These are phyloP conservation scores for Globisporangium nagaii DNA, from an alignment of 352 stramenopile species.

Conservation along the genomic window DNA sequence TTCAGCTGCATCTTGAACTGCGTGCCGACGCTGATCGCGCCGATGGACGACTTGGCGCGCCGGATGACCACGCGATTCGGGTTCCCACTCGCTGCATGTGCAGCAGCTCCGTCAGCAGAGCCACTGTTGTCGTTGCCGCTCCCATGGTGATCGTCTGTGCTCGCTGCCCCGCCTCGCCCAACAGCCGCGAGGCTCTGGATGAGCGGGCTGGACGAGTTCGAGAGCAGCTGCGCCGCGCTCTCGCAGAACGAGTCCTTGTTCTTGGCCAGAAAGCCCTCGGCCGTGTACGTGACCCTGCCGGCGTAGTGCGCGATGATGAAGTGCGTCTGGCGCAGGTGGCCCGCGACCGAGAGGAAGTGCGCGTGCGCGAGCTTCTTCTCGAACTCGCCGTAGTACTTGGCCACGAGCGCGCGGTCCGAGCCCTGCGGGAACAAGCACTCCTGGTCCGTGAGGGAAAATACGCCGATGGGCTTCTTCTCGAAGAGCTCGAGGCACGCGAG, in stretches of 20 bases:
- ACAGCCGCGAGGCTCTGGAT: conserved; percentile 45
- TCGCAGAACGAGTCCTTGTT: conserved; percentile 89
- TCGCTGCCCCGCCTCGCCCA: conserved; percentile 1
- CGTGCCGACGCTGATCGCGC: conserved; percentile 69
- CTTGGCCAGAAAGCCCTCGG: conserved; percentile 84
- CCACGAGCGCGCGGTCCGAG: conserved; percentile 62
- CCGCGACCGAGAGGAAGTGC: conserved; percentile 44
- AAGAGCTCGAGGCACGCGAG: conserved; percentile 71
- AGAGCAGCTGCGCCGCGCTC: conserved; percentile 48
- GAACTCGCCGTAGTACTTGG: conserved; percentile 77
- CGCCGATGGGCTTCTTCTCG: conserved; percentile 64
- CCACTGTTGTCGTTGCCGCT: background rate
- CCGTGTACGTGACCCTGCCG: conserved; percentile 70
- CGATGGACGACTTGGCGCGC: conserved; percentile 54
- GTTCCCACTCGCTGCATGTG: background rate
- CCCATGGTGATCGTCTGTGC: background rate
- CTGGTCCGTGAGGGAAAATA: conserved; percentile 81
- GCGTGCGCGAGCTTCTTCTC: conserved; percentile 47
- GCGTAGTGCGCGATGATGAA: conserved; percentile 88
- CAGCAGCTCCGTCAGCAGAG: background rate
- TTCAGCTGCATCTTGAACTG: conserved; percentile 95
- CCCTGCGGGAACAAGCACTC: conserved; percentile 79
- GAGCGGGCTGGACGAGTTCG: conserved; percentile 49
- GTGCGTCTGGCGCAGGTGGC: conserved; percentile 49
- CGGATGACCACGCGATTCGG: conserved; percentile 16